These are phyloP conservation scores for Leccinum aurantiacum DNA, from an alignment of 768 basidiomycete species.

Conservation along the genomic window DNA sequence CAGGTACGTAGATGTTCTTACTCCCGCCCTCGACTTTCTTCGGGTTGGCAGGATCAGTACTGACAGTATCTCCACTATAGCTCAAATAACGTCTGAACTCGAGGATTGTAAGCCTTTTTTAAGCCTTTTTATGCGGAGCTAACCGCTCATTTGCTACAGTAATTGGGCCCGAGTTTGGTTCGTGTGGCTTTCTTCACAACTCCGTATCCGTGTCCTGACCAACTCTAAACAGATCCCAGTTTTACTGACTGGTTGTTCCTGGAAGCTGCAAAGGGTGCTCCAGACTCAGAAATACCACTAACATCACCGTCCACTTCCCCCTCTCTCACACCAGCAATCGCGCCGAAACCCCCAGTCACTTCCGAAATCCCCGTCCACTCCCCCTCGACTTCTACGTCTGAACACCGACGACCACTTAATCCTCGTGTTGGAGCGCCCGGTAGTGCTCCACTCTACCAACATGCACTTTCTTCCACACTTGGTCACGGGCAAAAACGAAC, in stretches of 20 bases:
- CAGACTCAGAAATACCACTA: conserved; percentile 47
- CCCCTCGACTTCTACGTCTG: conserved; percentile 14
- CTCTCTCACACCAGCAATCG: conserved; percentile 22
- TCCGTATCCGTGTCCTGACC: conserved; percentile 3
- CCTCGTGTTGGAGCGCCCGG: conserved; percentile 40
- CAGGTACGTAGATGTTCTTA: conserved; percentile 45
- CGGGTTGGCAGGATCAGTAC: neutral
- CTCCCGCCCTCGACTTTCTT: neutral
- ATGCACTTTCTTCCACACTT: conserved; percentile 66
- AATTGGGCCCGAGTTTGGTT: conserved; percentile 84
- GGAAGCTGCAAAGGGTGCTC: conserved; percentile 71
- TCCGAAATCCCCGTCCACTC: conserved; percentile 29
- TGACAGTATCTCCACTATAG: conserved; percentile 37
- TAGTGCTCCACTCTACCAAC: conserved; percentile 61
- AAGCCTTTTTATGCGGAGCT: conserved; percentile 10
- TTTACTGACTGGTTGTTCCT: conserved; percentile 91
- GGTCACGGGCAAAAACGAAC: conserved; percentile 57
- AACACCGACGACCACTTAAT: conserved; percentile 39
- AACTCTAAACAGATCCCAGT: conserved; percentile 55
- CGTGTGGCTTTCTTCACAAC: conserved; percentile 21
- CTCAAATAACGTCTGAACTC: conserved; percentile 84
- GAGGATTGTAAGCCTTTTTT: conserved; percentile 60
- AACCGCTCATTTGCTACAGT: conserved; percentile 34
- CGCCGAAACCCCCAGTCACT: conserved; percentile 30
- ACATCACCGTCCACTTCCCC: conserved; percentile 31